phyloP scores from a whole-genome alignment of 2,329 filamentous ascomycete species.

The Juglanconis sp. region DNA sequence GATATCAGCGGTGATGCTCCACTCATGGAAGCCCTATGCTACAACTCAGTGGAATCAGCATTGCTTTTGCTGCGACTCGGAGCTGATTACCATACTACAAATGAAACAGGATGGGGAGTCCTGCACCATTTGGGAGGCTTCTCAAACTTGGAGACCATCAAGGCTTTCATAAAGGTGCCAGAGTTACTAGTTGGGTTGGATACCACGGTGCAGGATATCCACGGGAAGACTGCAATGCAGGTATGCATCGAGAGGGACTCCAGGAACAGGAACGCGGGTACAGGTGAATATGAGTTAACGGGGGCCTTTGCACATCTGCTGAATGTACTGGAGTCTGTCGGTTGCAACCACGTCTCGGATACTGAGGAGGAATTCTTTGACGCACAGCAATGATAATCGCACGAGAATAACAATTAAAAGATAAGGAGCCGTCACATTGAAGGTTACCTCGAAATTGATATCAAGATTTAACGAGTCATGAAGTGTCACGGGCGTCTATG shows the following conservation, averaged over 20 bases:
- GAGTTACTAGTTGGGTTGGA: background rate
- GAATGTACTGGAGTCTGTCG: background rate
- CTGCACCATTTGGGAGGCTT: background rate
- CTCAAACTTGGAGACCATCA: background rate
- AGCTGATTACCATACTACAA: background rate
- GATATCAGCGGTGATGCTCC: background rate
- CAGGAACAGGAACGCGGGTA: background rate
- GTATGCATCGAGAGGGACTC: background rate
- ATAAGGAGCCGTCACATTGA: background rate
- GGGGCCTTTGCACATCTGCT: background rate
- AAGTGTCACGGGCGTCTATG: no score
- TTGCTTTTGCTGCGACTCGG: background rate
- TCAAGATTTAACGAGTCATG: no score
- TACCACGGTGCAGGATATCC: background rate
- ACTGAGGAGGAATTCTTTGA: background rate
- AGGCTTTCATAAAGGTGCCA: background rate
- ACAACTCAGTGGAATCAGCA: background rate
- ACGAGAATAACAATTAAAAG: background rate
- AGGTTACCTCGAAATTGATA: background rate
- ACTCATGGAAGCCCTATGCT: background rate
- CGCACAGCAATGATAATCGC: background rate
- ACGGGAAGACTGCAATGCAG: background rate
- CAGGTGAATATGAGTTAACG: background rate
- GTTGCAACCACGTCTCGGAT: background rate
- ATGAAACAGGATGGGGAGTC: background rate